These are phyloP conservation scores for Hemileccinum rubropunctum DNA, from an alignment of 768 basidiomycete genomes.

Conservation along the genomic window DNA sequence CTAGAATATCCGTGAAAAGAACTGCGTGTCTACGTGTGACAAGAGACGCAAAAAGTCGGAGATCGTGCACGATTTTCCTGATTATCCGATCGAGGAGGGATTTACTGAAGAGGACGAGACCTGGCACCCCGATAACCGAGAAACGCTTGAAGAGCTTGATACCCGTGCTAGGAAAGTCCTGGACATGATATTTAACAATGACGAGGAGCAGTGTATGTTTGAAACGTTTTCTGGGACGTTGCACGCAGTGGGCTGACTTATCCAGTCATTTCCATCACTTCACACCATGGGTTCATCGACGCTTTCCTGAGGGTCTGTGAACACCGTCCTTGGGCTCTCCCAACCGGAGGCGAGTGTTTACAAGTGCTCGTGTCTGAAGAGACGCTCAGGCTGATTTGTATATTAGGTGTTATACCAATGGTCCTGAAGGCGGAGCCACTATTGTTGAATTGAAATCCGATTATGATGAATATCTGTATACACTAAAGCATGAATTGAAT, in stretches of 20 bases:
- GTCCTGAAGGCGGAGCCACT: conserved; percentile 19
- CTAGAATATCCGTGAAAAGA: conserved; percentile 66
- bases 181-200: conserved; percentile 51
- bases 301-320: conserved; percentile 50
- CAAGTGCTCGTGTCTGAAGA: background rate
- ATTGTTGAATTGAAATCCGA: conserved; percentile 5
- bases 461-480: background rate
- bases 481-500: background rate
- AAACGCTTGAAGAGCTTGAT: conserved; percentile 45
- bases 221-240: background rate
- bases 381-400: conserved; percentile 9
- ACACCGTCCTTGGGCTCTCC: conserved; percentile 44
- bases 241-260: background rate
- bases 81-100: conserved; percentile 51
- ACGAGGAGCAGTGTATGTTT: conserved; percentile 46
- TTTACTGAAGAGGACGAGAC: conserved; percentile 63
- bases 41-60: conserved; percentile 49
- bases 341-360: conserved; percentile 57
- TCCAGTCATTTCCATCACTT: conserved; percentile 64
- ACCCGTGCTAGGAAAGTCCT: conserved; percentile 49
- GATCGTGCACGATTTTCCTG: conserved; percentile 47
- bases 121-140: conserved; percentile 56
- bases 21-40: conserved; percentile 72
- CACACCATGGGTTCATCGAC: conserved; percentile 62
- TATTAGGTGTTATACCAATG: conserved; percentile 24